Conservation (phyloP, 192 early-diverging fungal genomes). For the Lunasporangiospora selenospora region DNA sequence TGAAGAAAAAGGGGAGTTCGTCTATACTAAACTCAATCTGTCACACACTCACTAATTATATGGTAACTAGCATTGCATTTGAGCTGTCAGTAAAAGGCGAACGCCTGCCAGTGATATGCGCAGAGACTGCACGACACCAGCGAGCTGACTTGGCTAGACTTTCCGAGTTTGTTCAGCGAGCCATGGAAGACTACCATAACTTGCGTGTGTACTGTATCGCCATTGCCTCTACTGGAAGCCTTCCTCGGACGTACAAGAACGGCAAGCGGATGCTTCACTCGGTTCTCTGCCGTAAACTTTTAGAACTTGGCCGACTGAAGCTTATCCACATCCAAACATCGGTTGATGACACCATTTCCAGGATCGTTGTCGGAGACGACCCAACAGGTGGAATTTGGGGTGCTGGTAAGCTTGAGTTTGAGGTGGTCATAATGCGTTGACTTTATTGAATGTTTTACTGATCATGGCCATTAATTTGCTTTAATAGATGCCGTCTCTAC, state of each 20-base stretch:
- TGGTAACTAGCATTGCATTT: conserved; percentile 60
- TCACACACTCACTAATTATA: conserved; percentile 11
- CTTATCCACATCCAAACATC: conserved; percentile 58
- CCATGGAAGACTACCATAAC: conserved; percentile 63
- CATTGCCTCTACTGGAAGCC: conserved; percentile 57
- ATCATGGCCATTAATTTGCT: neutral
- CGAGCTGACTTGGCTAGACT: conserved; percentile 53
- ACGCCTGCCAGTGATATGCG: conserved; percentile 70
- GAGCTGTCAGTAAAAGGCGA: conserved; percentile 68
- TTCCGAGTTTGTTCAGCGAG: conserved; percentile 48
- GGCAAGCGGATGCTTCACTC: conserved; percentile 68
- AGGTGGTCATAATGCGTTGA: too few relatives aligned
- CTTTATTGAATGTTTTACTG: neutral
- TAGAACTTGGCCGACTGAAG: conserved; percentile 65
- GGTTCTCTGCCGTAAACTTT: conserved; percentile 61
- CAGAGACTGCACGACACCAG: conserved; percentile 58
- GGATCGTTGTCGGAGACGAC: conserved; percentile 57
- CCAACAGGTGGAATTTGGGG: conserved; percentile 51
- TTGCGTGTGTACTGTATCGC: conserved; percentile 65
- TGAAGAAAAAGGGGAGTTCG: neutral
- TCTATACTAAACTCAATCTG: conserved; percentile 2
- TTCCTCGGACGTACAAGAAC: conserved; percentile 74
- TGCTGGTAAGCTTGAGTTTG: conserved; percentile 12
- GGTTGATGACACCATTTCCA: conserved; percentile 61
- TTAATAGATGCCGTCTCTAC: conserved; percentile 14